Evolutionary conservation across 2,329 filamentous ascomycete species (phyloP).

Genomic region (Zarea fungicola): DNA sequence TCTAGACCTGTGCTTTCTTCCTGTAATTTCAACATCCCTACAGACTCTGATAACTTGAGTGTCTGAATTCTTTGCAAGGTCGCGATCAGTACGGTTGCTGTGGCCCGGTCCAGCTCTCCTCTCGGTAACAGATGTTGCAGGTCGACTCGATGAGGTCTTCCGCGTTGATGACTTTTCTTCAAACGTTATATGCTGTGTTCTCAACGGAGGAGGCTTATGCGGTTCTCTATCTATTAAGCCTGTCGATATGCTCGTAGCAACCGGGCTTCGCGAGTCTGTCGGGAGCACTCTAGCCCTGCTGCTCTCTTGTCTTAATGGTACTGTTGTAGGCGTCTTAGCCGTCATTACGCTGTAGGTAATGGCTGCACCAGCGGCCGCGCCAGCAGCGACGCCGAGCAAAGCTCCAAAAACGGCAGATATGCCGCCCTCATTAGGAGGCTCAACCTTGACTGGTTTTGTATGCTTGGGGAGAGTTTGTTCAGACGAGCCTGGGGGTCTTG

Average conservation of each 20-base stretch:
- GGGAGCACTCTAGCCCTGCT: conserved; percentile 2
- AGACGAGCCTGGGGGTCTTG: neutral
- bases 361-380: conserved; percentile 64
- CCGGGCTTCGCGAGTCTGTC: neutral
- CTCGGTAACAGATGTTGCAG: neutral
- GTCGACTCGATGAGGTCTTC: neutral
- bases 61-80: neutral
- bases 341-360: conserved; percentile 63
- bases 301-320: conserved; percentile 45
- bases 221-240: neutral
- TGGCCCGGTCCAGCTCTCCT: neutral
- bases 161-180: neutral
- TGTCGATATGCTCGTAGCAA: neutral
- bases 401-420: conserved; percentile 62
- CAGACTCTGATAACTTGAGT: neutral
- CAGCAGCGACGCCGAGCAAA: conserved; percentile 47
- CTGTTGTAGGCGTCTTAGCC: neutral
- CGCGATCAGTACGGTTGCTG: neutral
- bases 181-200: conserved; percentile 4
- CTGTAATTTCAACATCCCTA: no score
- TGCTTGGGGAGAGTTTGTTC: neutral
- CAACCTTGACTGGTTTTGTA: neutral
- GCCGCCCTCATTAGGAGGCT: neutral
- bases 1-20: no score
- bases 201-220: neutral